Evolutionary conservation across 2,329 filamentous ascomycete genomes (phyloP).

Genomic region (Penicillium freii): DNA sequence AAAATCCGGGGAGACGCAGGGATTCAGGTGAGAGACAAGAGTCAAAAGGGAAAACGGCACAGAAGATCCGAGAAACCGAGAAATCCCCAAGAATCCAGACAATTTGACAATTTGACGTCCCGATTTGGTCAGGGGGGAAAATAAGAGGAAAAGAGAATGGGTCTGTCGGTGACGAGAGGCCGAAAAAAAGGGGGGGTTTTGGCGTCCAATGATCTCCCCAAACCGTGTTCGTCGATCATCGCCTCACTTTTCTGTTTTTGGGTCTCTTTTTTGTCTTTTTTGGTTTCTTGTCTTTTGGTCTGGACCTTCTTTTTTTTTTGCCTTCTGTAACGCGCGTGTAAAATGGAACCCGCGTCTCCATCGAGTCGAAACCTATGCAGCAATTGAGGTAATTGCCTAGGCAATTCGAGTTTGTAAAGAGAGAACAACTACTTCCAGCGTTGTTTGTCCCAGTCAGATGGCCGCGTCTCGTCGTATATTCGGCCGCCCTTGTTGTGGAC

Average conservation of each 20-base stretch:
- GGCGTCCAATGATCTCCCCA: slow-evolving; percentile 3
- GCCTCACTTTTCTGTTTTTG: slow-evolving; percentile 17
- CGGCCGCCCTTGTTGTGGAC: slow-evolving; percentile 38
- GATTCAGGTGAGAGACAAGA: neutral
- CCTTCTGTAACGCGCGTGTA: slow-evolving; percentile 18
- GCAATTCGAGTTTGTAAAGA: neutral
- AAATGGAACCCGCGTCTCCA: slow-evolving; percentile 6
- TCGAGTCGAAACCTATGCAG: neutral
- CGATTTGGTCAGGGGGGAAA: slow-evolving; percentile 5
- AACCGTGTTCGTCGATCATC: slow-evolving; percentile 9
- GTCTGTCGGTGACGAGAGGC: slow-evolving; percentile 14
- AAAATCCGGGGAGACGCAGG: slow-evolving; percentile 14
- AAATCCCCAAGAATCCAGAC: neutral
- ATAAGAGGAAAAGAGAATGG: neutral
- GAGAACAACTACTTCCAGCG: slow-evolving; percentile 34
- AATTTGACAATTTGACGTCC: neutral
- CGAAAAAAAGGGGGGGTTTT: slow-evolving; percentile 12
- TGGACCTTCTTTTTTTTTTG: neutral
- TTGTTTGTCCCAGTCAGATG: slow-evolving; percentile 41
- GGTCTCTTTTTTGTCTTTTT: neutral
- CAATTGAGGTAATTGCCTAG: neutral
- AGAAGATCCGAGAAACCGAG: neutral
- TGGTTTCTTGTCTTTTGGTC: neutral
- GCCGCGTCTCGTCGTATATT: slow-evolving; percentile 38
- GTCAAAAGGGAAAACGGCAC: neutral